Evolutionary conservation across 208 protist genomes (phyloP), one percentile per base, ranked within the genome.

Genomic region (Crithidia expoeki): DNA sequence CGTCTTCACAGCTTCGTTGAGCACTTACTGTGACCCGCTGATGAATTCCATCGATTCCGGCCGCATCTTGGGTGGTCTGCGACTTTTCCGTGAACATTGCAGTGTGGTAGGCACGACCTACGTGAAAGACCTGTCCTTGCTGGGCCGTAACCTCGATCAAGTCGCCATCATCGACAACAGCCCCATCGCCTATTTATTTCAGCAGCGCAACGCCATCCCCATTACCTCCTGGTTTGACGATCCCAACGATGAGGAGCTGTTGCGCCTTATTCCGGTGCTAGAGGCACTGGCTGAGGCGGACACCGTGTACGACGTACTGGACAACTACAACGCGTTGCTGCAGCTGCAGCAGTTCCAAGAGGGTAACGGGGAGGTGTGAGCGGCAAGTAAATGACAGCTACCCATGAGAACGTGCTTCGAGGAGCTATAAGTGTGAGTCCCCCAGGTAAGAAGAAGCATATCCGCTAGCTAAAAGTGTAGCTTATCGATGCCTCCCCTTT

Each of bases 181-280:
- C 69, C 90, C 92, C n/a, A 85, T 94, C n/a, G 81, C 92, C 33
- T 96, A 96, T 62, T 56, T 95, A 14, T 94, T 97, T 49, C 91
- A 97, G 74, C 90, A 90, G 46, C 89, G 87, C 44, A 97, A 97
- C 74, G 89, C 90, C 12, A 93, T 97, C 30, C 90, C 92, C 17
- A 92, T 96, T 58, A 84, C 76, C 3, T 92, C 85, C 6, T 97
- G 94, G 92, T 97, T 96, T 75, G 90, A 93, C 53, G 88, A 97
- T 52, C 74, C 76, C 6, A 59, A 63, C 38, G 94, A 96, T 60
- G 53, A 74, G 9, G 90, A 94, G 67, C 73, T 96, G 46, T 56
- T 80, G 32, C 79, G 76, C 9, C 68, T 97, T 5, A 90, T 95
- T 51, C 88, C 86, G 1, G 71, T 96, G 40, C 68, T 97, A 16